Evolutionary conservation across 345 rosid species (phyloP).

Genomic region (Gossypium herbaceum): DNA sequence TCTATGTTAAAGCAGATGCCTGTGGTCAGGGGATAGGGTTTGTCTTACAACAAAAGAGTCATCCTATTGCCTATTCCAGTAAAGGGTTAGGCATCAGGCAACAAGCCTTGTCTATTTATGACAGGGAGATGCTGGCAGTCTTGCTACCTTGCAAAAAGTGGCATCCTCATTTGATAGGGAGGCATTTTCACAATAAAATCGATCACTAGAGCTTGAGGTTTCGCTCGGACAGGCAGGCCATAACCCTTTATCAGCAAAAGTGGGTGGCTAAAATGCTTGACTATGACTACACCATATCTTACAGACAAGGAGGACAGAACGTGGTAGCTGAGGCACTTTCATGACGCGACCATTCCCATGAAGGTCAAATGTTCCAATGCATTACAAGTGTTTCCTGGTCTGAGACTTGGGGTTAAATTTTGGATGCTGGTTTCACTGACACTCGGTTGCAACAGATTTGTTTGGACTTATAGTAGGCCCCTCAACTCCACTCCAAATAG

Average conservation of each 20-base stretch:
- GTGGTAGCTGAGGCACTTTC: background rate
- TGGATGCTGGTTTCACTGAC: no score
- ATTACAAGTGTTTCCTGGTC: no score
- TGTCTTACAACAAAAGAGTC: no score
- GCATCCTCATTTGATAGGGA: background rate
- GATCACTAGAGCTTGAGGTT: background rate
- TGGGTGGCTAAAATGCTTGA: background rate
- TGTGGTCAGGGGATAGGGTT: background rate
- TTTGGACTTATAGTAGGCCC: no score
- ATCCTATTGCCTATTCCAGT: background rate
- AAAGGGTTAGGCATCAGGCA: background rate
- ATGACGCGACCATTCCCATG: background rate
- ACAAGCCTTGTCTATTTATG: background rate
- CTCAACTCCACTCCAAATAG: background rate
- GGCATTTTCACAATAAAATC: background rate
- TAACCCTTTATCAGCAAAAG: background rate
- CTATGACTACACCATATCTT: background rate
- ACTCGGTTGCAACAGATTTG: background rate
- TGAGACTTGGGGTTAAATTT: no score
- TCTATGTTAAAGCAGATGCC: background rate
- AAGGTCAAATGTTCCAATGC: no score
- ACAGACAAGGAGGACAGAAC: background rate
- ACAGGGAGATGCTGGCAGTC: background rate
- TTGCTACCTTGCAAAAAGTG: background rate
- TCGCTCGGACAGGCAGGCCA: accelerated